Conservation (phyloP, 2,329 filamentous ascomycete genomes). For the Aspergillus thermomutatus region DNA sequence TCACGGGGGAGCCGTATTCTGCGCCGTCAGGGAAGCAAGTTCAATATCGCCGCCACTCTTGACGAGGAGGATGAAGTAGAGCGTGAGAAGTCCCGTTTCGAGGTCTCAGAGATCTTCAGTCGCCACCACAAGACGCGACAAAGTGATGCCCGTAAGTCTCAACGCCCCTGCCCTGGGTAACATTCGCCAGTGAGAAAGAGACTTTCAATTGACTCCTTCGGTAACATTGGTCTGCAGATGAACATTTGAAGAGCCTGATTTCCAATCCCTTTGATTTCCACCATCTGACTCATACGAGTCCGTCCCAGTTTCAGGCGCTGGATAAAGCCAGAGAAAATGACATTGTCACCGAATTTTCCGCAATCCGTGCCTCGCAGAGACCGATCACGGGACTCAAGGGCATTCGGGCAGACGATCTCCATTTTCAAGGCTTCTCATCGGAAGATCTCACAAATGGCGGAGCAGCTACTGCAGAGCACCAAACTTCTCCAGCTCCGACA, state of each 20-base stretch:
- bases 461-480: conserved; percentile 21
- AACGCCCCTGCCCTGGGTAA: neutral
- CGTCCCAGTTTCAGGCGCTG: conserved; percentile 52
- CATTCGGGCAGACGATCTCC: conserved; percentile 50
- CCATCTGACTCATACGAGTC: conserved; percentile 59
- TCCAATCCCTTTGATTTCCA: conserved; percentile 64
- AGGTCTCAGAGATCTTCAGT: conserved; percentile 31
- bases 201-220: neutral
- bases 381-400: conserved; percentile 50
- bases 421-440: conserved; percentile 33
- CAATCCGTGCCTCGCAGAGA: conserved; percentile 51
- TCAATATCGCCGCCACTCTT: conserved; percentile 40
- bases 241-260: conserved; percentile 49
- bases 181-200: neutral
- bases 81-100: conserved; percentile 29
- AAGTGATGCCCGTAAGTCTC: conserved; percentile 35
- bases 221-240: conserved; percentile 24
- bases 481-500: conserved; percentile 15
- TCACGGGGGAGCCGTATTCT: conserved; percentile 46
- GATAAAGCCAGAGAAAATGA: conserved; percentile 51
- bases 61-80: conserved; percentile 40
- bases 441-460: conserved; percentile 26
- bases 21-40: conserved; percentile 46
- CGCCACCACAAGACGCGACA: conserved; percentile 32
- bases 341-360: conserved; percentile 52